Evolutionary conservation across 495 filamentous ascomycete species (phyloP).

Genomic region (Penicillium egyptiacum): DNA sequence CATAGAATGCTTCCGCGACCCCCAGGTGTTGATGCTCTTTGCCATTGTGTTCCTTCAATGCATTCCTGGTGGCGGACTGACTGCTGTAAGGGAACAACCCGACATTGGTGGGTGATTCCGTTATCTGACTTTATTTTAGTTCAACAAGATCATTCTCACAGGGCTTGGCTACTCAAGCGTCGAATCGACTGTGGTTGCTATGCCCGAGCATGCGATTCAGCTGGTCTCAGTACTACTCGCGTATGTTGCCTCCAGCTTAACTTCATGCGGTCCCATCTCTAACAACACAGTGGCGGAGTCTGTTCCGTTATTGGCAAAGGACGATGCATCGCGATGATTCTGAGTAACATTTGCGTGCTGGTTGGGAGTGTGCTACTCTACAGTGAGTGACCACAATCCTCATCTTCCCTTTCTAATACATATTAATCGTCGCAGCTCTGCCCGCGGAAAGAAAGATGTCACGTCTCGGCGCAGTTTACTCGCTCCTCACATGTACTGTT

Average conservation of each 20-base stretch:
- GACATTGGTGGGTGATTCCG: not conserved
- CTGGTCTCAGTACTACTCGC: slow-evolving; percentile 1
- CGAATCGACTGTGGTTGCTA: slow-evolving; percentile 11
- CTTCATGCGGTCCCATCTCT: no score
- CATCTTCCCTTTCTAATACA: no score
- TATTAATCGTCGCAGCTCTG: no score
- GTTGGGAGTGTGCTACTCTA: slow-evolving; percentile 11
- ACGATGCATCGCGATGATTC: slow-evolving; percentile 11
- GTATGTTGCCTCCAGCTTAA: not conserved
- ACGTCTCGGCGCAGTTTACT: no score
- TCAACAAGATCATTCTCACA: slow-evolving; percentile 17
- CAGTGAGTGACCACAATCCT: not conserved
- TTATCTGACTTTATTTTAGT: slow-evolving; percentile 6
- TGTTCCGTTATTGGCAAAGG: not conserved
- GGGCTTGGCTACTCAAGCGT: slow-evolving; percentile 17
- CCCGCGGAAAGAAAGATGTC: no score
- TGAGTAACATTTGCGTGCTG: slow-evolving; percentile 9
- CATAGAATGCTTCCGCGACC: slow-evolving; percentile 10
- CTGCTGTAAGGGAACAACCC: slow-evolving; percentile 7
- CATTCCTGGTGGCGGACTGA: slow-evolving; percentile 14
- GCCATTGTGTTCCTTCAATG: slow-evolving; percentile 14
- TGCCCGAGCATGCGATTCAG: slow-evolving; percentile 18
- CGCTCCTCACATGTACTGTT: slow-evolving; percentile 4
- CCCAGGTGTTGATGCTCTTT: slow-evolving; percentile 15
- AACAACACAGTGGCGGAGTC: not conserved